Evolutionary conservation across 2,329 filamentous ascomycete species (phyloP).

Genomic region (Lasiodiplodia gonubiensis): DNA sequence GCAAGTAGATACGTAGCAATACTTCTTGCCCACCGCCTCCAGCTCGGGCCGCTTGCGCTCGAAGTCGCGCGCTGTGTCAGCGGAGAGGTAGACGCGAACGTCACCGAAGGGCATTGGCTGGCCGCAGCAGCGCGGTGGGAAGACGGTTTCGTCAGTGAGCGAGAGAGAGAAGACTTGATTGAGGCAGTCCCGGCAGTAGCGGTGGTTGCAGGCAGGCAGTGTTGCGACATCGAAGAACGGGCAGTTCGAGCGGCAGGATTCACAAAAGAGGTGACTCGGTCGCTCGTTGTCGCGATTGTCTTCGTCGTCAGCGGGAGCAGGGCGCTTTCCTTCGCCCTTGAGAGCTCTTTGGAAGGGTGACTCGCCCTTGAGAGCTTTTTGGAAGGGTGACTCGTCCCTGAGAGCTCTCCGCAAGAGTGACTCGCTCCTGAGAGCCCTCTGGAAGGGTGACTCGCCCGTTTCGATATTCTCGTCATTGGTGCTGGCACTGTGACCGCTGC

Average conservation of each 20-base stretch:
- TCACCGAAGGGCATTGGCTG: neutral
- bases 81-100: neutral
- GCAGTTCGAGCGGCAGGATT: neutral
- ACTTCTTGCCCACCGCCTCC: neutral
- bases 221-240: neutral
- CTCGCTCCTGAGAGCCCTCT: no score
- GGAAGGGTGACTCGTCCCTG: no score
- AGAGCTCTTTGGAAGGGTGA: no score
- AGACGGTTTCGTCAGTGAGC: neutral
- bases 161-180: neutral
- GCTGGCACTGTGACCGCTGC: no score
- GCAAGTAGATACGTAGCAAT: neutral
- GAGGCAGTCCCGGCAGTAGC: neutral
- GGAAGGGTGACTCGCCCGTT: neutral
- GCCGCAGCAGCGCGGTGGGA: neutral
- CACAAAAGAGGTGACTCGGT: neutral
- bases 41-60: neutral
- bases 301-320: neutral
- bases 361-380: no score
- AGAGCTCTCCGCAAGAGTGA: no score
- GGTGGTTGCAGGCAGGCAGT: accelerated
- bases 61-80: neutral
- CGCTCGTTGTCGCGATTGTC: neutral
- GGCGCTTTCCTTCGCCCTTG: neutral
- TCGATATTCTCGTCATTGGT: neutral